Percentiles rank a stretch among this genome's conserved stretches.
Conservation (phyloP, 2,329 filamentous ascomycete species). For the Penicillium vulpinum region DNA sequence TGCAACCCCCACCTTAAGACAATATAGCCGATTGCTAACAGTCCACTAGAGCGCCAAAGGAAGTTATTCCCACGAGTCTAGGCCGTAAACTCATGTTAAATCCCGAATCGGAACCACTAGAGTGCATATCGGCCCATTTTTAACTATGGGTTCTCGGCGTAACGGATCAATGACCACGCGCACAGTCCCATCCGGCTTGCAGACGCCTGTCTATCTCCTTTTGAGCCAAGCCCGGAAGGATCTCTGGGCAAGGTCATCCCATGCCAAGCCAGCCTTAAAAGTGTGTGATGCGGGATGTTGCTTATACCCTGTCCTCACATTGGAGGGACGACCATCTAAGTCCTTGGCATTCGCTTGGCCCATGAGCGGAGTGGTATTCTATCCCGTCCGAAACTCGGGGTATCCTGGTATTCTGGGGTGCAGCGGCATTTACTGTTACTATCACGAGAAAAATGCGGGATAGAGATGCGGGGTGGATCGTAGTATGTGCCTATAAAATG, state of each 20-base stretch:
- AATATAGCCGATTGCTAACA: conserved; percentile 2
- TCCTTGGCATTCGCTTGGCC: conserved; percentile 28
- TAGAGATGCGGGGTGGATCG: conserved; percentile 10
- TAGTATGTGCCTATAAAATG: conserved; percentile 14
- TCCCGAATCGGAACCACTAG: not conserved
- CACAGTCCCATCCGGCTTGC: conserved; percentile 5
- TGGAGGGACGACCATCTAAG: conserved; percentile 18
- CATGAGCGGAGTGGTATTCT: conserved; percentile 15
- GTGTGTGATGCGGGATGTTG: conserved; percentile 5
- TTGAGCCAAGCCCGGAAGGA: conserved; percentile 16
- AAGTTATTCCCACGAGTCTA: not conserved
- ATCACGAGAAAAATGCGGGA: conserved; percentile 15
- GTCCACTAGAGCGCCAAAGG: not conserved
- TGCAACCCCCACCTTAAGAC: not conserved
- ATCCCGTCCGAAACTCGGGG: conserved; percentile 11
- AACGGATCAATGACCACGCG: conserved; percentile 8
- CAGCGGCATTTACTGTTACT: conserved; percentile 2
- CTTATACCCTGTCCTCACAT: conserved; percentile 11
- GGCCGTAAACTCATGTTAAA: not conserved
- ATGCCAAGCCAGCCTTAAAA: conserved; percentile 17
- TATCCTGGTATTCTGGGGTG: conserved; percentile 10
- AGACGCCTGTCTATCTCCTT: conserved; percentile 1
- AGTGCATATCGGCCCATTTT: conserved; percentile 1
- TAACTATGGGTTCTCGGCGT: not conserved
- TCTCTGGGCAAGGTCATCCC: conserved; percentile 8